Conservation (phyloP, 1,139 yeast genomes). For the Pichia sp. region DNA sequence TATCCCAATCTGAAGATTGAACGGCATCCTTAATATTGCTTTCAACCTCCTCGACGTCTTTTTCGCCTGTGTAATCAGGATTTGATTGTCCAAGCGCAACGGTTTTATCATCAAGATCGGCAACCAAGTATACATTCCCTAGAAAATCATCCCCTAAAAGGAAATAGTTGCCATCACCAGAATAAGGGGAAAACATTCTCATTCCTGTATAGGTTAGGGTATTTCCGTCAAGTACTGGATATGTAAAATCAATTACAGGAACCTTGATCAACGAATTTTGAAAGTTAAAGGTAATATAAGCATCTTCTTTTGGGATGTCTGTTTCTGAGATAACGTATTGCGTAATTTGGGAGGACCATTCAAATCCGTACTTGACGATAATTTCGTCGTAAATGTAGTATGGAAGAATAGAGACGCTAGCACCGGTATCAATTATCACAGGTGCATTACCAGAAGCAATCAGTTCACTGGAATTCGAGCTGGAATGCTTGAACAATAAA, state of each 20-base stretch:
- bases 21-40: conserved; percentile 7
- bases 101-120: conserved; percentile 35
- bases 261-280: conserved; percentile 39
- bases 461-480: conserved; percentile 1
- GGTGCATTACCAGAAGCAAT: conserved; percentile 29
- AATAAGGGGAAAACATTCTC: no score
- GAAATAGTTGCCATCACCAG: conserved; percentile 10
- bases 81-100: conserved; percentile 36
- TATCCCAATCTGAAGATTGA: conserved; percentile 7
- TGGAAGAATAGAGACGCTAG: conserved; percentile 47
- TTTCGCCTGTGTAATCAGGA: conserved; percentile 29
- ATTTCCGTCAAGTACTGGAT: conserved; percentile 16
- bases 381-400: conserved; percentile 29
- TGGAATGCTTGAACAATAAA: no score
- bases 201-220: neutral
- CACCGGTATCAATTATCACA: conserved; percentile 54
- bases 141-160: conserved; percentile 15
- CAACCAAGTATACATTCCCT: conserved; percentile 36
- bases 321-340: conserved; percentile 28
- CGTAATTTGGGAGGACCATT: conserved; percentile 25
- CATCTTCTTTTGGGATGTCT: conserved; percentile 20
- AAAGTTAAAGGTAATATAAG: conserved; percentile 35
- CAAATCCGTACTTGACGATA: conserved; percentile 33
- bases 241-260: conserved; percentile 46
- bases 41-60: conserved; percentile 3